Base-by-base conservation (phyloP, 1,284 basidiomycete genomes). In the Ceratobasidium papillatum region DNA sequence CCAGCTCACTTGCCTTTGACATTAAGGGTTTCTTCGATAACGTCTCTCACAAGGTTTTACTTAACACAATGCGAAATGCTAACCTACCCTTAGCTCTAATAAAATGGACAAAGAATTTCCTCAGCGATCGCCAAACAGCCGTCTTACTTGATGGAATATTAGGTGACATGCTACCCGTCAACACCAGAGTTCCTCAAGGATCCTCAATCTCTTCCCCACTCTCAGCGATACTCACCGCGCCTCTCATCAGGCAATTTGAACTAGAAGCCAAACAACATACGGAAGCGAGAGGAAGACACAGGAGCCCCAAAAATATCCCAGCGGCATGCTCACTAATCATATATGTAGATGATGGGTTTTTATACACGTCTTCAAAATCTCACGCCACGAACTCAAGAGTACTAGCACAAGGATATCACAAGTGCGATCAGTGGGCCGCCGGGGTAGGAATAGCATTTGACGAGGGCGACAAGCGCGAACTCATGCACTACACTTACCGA, bases 21-120 rank as follows among this genome's bases (percentile, higher is more conserved):
- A 80, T 81, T 12, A 79, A 78, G 52, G 80, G 81, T 0, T 81
- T n/a, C n/a, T n/a, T n/a, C n/a, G n/a, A n/a, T n/a, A n/a, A n/a
- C n/a, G n/a, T n/a, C n/a, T n/a, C n/a, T 77, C 80, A 81, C 65
- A 36, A 72, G 19, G n/a, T 51, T 12, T 71, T 78, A 11, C 69
- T 76, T 4, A 19, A 30, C 11, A 63, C 43, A 9, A 56, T 78
- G 14, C 52, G 71, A 2, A n/a, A 61, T 3, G 61, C 58, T 11
- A 34, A 58, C 14, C 51, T 78, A 17, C 77, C 77, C 2, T 69
- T 74, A 9, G 22, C 2, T 17, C 38, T 76, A 19, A 63, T 77
- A 7, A 47, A 69, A 32, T 77, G 77, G 77, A 64, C 59, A 0
- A 1, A 8, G 1, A 52, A 72, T 17, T 78, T 78, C 68, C 47